Conservation (phyloP, 176 grass and related monocot species). For the Raddia guianensis region DNA sequence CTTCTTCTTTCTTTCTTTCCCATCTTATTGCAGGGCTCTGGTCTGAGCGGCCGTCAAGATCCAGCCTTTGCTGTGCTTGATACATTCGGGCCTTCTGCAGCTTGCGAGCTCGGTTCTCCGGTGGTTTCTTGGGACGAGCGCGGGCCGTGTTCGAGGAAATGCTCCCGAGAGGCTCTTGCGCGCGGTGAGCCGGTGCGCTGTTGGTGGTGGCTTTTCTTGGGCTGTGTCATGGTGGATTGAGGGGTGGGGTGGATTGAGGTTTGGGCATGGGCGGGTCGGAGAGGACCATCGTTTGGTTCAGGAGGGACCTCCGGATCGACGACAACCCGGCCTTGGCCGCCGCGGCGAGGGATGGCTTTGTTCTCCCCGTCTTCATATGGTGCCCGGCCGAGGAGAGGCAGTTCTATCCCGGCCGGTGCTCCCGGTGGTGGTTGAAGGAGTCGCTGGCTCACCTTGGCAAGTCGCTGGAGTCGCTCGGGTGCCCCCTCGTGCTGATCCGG, state of each 20-base stretch:
- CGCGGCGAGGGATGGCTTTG: slow-evolving; percentile 53
- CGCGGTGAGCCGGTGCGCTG: not conserved
- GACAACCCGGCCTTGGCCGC: slow-evolving; percentile 82
- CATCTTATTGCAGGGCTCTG: slow-evolving; percentile 7
- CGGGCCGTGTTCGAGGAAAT: slow-evolving; percentile 15
- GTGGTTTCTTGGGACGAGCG: slow-evolving; percentile 20
- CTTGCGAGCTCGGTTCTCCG: not conserved
- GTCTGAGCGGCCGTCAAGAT: slow-evolving; percentile 28
- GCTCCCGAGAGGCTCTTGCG: not conserved
- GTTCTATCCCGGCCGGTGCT: slow-evolving; percentile 79
- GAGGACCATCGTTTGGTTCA: slow-evolving; percentile 90
- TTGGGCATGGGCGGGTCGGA: slow-evolving; percentile 48
- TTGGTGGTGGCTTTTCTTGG: slow-evolving; percentile 15
- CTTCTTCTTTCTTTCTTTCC: not conserved
- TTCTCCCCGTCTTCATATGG: slow-evolving; percentile 91
- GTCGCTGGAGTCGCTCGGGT: slow-evolving; percentile 68
- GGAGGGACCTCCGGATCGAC: slow-evolving; percentile 92
- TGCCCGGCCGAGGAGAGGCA: slow-evolving; percentile 70
- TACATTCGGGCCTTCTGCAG: not conserved
- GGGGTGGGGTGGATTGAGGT: not conserved
- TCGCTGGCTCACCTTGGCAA: slow-evolving; percentile 67
- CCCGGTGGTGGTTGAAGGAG: slow-evolving; percentile 95
- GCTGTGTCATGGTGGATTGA: slow-evolving; percentile 30
- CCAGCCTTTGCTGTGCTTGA: not conserved
- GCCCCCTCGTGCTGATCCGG: slow-evolving; percentile 68